Evolutionary conservation across 1,284 basidiomycete species (phyloP).

Genomic region (Volvariella volvacea): DNA sequence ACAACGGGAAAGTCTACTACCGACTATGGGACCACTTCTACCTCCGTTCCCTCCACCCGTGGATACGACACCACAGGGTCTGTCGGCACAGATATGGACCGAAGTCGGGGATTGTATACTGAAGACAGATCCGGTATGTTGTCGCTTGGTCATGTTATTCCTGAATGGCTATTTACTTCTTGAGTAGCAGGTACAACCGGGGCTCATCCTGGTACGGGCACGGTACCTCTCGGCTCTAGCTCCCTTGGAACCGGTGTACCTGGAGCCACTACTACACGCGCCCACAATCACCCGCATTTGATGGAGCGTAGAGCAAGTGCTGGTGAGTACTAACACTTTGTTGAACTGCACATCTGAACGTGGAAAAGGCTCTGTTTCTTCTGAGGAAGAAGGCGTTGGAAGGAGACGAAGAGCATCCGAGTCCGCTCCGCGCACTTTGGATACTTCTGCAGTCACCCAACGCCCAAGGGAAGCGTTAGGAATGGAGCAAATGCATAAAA

Average conservation of each 20-base stretch:
- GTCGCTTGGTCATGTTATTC: neutral
- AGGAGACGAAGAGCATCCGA: neutral
- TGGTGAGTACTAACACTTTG: neutral
- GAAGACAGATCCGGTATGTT: neutral
- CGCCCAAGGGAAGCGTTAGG: no score
- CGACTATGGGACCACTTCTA: slow-evolving; percentile 8
- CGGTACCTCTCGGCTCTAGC: neutral
- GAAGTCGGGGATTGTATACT: neutral
- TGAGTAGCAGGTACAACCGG: neutral
- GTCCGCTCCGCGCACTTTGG: neutral
- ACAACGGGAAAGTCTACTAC: slow-evolving; percentile 12
- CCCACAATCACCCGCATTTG: neutral
- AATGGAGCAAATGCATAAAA: no score
- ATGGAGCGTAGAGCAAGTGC: neutral
- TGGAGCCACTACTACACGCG: neutral
- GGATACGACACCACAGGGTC: slow-evolving; percentile 14
- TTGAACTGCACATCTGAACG: neutral
- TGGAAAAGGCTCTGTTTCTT: neutral
- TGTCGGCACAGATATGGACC: neutral
- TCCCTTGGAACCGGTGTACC: neutral
- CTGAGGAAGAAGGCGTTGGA: neutral
- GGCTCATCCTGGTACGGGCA: neutral
- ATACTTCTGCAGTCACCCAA: neutral
- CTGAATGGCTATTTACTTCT: neutral
- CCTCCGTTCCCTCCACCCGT: slow-evolving; percentile 11